phyloP scores from a whole-genome alignment of 2,329 filamentous ascomycete species.

The Fusarium buxicola region DNA sequence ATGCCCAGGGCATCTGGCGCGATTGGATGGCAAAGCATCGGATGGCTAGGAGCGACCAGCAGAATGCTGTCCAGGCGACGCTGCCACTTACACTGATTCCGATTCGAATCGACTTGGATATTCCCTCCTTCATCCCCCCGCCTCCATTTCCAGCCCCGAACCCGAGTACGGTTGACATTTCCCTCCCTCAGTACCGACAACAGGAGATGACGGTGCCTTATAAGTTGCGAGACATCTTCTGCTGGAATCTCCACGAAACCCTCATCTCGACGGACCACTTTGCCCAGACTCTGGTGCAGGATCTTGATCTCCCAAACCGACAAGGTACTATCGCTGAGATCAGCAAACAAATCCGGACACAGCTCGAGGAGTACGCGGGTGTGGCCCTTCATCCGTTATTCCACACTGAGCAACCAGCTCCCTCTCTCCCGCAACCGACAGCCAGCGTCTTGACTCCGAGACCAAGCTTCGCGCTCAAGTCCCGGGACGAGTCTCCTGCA shows the following conservation, averaged over 20 bases:
- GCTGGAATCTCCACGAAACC: constrained; percentile 98
- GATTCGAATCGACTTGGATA: constrained; percentile 95
- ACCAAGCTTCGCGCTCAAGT: constrained; percentile 48
- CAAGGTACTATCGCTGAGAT: constrained; percentile 79
- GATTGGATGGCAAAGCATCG: constrained; percentile 91
- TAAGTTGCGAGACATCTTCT: constrained; percentile 91
- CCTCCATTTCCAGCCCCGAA: constrained; percentile 73
- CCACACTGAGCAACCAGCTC: constrained; percentile 65
- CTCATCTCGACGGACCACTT: constrained; percentile 96
- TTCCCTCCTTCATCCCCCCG: constrained; percentile 79
- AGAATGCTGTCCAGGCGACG: constrained; percentile 73
- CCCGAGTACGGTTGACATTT: constrained; percentile 74
- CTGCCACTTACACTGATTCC: constrained; percentile 92
- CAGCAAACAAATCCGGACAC: constrained; percentile 92
- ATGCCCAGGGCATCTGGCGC: constrained; percentile 90
- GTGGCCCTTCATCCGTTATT: constrained; percentile 95
- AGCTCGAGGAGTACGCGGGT: constrained; percentile 95
- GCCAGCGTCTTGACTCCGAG: constrained; percentile 45
- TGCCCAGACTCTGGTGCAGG: constrained; percentile 88
- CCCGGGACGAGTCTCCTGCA: constrained; percentile 54
- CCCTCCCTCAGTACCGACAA: constrained; percentile 80
- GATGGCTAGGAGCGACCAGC: constrained; percentile 66
- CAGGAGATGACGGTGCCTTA: constrained; percentile 86
- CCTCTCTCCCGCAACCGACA: constrained; percentile 37
- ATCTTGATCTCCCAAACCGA: constrained; percentile 88